Conservation (phyloP, 2,329 filamentous ascomycete genomes). For the Pseudogymnoascus sp. region DNA sequence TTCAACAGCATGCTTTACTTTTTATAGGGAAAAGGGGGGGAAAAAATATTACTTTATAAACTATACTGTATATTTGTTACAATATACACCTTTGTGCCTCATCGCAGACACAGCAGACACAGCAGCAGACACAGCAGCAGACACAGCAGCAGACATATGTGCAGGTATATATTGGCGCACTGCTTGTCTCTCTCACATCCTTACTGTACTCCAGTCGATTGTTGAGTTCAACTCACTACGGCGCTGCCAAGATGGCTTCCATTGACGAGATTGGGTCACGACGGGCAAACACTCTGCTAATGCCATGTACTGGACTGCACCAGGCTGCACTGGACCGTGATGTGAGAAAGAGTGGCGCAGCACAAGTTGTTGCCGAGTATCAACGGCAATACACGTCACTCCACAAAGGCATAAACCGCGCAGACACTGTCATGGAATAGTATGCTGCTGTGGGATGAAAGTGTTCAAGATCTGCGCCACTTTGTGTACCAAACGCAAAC, state of each 20-base stretch:
- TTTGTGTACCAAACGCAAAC: neutral
- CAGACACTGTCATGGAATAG: neutral
- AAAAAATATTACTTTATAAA: too few species aligned
- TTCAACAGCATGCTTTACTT: neutral
- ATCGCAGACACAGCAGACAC: neutral
- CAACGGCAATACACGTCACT: neutral
- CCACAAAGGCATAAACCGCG: neutral
- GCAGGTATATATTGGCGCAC: neutral
- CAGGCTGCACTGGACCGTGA: neutral
- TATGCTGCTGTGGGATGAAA: neutral
- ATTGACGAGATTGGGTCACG: neutral
- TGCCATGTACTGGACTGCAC: neutral
- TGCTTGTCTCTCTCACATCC: neutral
- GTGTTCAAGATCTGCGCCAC: neutral
- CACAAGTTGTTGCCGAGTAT: neutral
- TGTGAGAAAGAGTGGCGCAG: constrained; percentile 5
- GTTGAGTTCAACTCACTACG: neutral
- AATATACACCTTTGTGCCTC: neutral
- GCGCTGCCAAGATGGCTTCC: neutral
- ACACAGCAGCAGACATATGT: neutral
- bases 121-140: neutral
- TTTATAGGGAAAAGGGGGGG: neutral
- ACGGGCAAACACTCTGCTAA: neutral
- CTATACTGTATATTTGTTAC: neutral
- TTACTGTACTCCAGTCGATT: neutral